Base-by-base conservation (phyloP, 1,139 yeast species). In the Saccharomyces hybrid region DNA sequence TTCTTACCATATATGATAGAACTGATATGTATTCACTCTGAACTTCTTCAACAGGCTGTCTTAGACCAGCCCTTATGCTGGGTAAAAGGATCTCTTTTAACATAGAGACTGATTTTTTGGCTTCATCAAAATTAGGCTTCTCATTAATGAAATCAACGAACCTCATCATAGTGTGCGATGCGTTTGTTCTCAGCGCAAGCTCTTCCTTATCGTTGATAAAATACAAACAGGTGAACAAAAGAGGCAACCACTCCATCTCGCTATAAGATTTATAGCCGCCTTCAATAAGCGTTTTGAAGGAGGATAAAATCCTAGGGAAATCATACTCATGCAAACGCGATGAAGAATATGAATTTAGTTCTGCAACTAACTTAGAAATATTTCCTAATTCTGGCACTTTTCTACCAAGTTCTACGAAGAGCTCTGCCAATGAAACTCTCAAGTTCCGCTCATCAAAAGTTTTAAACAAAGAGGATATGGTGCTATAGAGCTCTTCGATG, bases 131-230 rank as follows among this genome's bases (percentile, higher is more conserved):
- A 5, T 70, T 55, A 1, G 63, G 61, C 52, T 74, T 72, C 3
- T 61, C 63, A 3, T 82, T 74, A 41, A 75, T 73, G 42, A 80
- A 76, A 62, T 88, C 96, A 51, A 88, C 73, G 65, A 84, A 89
- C 51, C 86, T 76, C 55, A 77, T 78, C 58, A 93, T 69, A 1
- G 84, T 73, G 62, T 79, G 84, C 0, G 88, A 74, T 1, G 97
- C 89, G 65, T 87, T 89, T 0, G 88, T 80, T 69, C 98, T 78
- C 53, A 93, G 74, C 0, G 96, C 86, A 56, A 87, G 75, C 68
- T 93, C 99, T 25, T 82, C 84, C 41, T 83, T 84, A 64, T 89
- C 96, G 57, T 83, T 83, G 56, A 93, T 79, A 67, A 81, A 88
- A 65, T 74, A 90, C 47, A 93, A 75, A 57, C 83, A 78, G 57